Evolutionary conservation across 768 basidiomycete species (phyloP).

Genomic region (Tylopilus felleus): DNA sequence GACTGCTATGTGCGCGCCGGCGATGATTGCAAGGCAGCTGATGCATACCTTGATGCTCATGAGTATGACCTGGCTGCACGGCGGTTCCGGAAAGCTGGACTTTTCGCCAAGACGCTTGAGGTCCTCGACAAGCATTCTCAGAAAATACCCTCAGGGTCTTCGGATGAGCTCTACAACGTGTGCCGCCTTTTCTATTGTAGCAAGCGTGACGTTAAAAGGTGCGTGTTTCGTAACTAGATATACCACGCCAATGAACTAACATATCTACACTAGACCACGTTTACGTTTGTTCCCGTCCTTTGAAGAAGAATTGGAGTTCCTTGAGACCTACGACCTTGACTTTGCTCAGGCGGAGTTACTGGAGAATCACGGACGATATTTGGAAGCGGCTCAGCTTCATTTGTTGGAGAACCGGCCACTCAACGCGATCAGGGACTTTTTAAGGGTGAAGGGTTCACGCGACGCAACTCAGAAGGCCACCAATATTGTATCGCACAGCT

Average conservation of each 20-base stretch:
- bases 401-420: slow-evolving; percentile 43
- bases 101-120: slow-evolving; percentile 51
- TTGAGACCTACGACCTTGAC: slow-evolving; percentile 53
- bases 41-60: slow-evolving; percentile 39
- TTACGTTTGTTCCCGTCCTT: slow-evolving; percentile 45
- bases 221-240: slow-evolving; percentile 3
- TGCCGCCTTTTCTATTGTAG: slow-evolving; percentile 47
- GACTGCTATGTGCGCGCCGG: slow-evolving; percentile 44
- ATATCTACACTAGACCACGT: slow-evolving; percentile 38
- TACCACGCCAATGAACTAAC: background rate
- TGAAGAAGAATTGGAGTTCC: slow-evolving; percentile 55
- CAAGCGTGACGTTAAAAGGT: slow-evolving; percentile 19
- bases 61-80: slow-evolving; percentile 44
- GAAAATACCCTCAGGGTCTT: slow-evolving; percentile 32
- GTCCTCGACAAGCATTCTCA: slow-evolving; percentile 38
- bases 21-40: slow-evolving; percentile 42
- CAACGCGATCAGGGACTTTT: slow-evolving; percentile 46
- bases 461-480: slow-evolving; percentile 35
- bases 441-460: slow-evolving; percentile 31
- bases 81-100: slow-evolving; percentile 46
- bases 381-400: slow-evolving; percentile 53
- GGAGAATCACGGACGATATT: slow-evolving; percentile 37
- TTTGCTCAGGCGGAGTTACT: slow-evolving; percentile 45
- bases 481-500: slow-evolving; percentile 37
- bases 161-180: slow-evolving; percentile 38